Conservation (phyloP, 345 rosid species). For the Salix exigua region DNA sequence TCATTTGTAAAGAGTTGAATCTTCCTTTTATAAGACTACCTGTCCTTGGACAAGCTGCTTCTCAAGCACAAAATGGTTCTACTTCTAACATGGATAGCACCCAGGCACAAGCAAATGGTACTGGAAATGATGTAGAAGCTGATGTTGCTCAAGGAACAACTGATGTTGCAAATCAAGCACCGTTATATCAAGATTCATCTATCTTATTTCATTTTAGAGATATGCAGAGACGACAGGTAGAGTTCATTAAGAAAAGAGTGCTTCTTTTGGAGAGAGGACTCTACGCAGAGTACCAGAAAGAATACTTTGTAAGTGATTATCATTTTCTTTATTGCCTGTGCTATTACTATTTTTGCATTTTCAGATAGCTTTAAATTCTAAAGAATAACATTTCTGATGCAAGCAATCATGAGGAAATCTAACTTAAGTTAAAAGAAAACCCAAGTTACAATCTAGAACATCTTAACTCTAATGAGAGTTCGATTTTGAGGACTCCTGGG, state of each 20-base stretch:
- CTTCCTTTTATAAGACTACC: slow-evolving; percentile 72
- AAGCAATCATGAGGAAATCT: background rate
- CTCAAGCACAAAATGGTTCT: slow-evolving; percentile 64
- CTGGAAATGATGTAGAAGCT: slow-evolving; percentile 42
- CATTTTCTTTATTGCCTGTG: background rate
- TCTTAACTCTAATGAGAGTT: background rate
- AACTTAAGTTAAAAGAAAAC: background rate
- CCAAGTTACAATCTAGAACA: background rate
- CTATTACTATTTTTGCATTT: background rate
- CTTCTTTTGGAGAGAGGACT: slow-evolving; percentile 86
- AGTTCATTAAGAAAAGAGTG: slow-evolving; percentile 91
- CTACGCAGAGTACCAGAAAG: slow-evolving; percentile 64
- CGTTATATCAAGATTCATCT: slow-evolving; percentile 45
- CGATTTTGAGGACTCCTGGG: background rate
- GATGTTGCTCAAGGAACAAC: slow-evolving; percentile 48
- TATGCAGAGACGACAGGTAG: slow-evolving; percentile 90
- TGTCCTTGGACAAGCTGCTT: slow-evolving; percentile 56
- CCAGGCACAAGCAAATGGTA: slow-evolving; percentile 46
- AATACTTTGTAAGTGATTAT: slow-evolving; percentile 51
- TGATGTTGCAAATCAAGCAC: slow-evolving; percentile 43
- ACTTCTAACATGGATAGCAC: slow-evolving; percentile 38
- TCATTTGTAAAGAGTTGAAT: slow-evolving; percentile 84
- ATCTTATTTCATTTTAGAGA: slow-evolving; percentile 68
- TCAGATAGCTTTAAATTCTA: background rate
- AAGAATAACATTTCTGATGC: background rate